Conservation (phyloP, 768 basidiomycete genomes). For the Sutorius australiensis region DNA sequence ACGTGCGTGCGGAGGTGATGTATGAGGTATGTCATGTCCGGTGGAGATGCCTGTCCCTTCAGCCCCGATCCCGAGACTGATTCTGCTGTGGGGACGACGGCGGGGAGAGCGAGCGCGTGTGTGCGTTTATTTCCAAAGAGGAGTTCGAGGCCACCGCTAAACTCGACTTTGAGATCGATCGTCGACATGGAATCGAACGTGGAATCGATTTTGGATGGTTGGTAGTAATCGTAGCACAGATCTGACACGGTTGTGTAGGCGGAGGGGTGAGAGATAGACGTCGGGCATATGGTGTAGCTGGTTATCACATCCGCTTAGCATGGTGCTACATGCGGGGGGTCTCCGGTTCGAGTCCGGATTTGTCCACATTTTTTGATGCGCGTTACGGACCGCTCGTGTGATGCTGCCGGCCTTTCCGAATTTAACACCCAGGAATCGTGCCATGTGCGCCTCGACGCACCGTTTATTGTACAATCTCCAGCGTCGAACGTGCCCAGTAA, state of each 20-base stretch:
- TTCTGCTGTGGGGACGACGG: slow-evolving; percentile 37
- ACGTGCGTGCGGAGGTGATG: slow-evolving; percentile 71
- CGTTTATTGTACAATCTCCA: too few relatives aligned
- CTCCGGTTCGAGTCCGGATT: slow-evolving; percentile 41
- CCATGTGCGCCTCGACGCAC: too few relatives aligned
- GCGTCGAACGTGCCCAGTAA: too few relatives aligned
- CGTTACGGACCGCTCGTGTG: too few relatives aligned
- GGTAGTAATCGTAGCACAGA: too few relatives aligned
- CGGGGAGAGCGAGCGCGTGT: slow-evolving; percentile 55
- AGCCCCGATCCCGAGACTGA: too few relatives aligned
- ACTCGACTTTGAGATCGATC: slow-evolving; percentile 59
- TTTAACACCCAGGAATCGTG: too few relatives aligned
- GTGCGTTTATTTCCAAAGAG: slow-evolving; percentile 70
- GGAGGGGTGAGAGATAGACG: background rate
- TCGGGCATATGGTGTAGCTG: slow-evolving; percentile 39
- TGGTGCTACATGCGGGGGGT: slow-evolving; percentile 34
- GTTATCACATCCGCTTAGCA: slow-evolving; percentile 41
- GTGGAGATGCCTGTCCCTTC: slow-evolving; percentile 21
- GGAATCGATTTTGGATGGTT: too few relatives aligned
- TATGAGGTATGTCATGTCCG: slow-evolving; percentile 75
- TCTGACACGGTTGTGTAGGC: too few relatives aligned
- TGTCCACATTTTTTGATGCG: slow-evolving; percentile 29
- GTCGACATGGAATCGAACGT: slow-evolving; percentile 6
- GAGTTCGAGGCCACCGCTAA: slow-evolving; percentile 83
- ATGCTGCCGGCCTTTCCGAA: too few relatives aligned